Evolutionary conservation across 805 yeast species (phyloP), one percentile per base, ranked within the genome.

Genomic region (Kluyveromyces aestuarii): DNA sequence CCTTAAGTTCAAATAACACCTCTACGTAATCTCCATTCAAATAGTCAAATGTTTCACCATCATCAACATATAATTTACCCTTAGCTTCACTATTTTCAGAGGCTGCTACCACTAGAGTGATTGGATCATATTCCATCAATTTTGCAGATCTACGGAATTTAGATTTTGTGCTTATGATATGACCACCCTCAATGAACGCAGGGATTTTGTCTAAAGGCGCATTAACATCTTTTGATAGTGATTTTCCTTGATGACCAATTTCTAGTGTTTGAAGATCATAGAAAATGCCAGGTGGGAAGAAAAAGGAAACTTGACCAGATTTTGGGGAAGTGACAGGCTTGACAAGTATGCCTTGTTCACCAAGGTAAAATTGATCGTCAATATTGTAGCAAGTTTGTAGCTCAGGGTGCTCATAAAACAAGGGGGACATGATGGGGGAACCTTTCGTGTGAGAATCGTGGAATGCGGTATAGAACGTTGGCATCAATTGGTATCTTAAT

Each of bases 321-420:
- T 72, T 77, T 52, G 79, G 79, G 1, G 74, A 76, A 1, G 84
- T 79, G 2, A 91, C 81, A 2, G 99, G 99, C 59, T 84, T 86
- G 1, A 87, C 86, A 50, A 91, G 61, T 14, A 91, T 60, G 1
- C 88, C 91, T 9, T 80, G 67, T 38, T 73, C 68, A 19, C 95
- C 96, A 18, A 91, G 52, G 60, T 80, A 86, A 64, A 91, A 91
- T 64, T 88, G 82, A 66, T 91, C 91, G 50, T 90, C 96, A 43
- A 88, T 72, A 2, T 66, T 73, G 59, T 76, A 85, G 0, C 77
- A 62, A 1, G 66, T 72, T 10, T 46, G 16, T 33, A 47, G 50
- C 27, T 64, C 63, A 2, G 82, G 81, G 44, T 67, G 63, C 39
- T 74, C 79, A 67, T 79, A 85, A 49, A 80, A 75, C 65, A 85